These are phyloP conservation scores for Hypoxylon fragiforme DNA, from an alignment of 495 filamentous ascomycete species.

Conservation along the genomic window DNA sequence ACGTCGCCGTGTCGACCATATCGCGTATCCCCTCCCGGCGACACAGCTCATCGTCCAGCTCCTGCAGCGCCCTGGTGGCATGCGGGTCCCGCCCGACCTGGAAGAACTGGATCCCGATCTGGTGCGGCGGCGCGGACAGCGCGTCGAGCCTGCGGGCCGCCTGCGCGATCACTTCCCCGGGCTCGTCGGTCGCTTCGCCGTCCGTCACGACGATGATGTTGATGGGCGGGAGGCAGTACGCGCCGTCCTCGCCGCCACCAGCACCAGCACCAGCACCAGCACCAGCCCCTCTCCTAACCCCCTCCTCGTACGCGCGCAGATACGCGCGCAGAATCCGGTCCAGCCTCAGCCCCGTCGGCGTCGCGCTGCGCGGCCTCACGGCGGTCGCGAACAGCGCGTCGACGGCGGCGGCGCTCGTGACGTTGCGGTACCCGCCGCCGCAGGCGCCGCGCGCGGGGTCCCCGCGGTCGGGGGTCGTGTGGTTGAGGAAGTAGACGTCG, in stretches of 20 bases:
- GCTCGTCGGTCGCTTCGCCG: slow-evolving; percentile 80
- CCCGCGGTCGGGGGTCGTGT: slow-evolving; percentile 35
- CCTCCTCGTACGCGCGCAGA: slow-evolving; percentile 44
- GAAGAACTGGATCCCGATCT: slow-evolving; percentile 96
- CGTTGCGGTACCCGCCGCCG: slow-evolving; percentile 57
- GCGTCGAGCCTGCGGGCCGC: slow-evolving; percentile 72
- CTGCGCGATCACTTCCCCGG: slow-evolving; percentile 69
- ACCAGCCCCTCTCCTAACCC: no score
- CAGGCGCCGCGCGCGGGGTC: slow-evolving; percentile 37
- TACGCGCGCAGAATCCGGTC: slow-evolving; percentile 77
- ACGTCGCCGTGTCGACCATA: slow-evolving; percentile 93
- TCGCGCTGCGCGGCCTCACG: slow-evolving; percentile 67
- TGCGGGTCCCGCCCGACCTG: slow-evolving; percentile 79
- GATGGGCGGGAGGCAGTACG: slow-evolving; percentile 69
- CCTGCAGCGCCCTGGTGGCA: slow-evolving; percentile 66
- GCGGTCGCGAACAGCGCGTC: slow-evolving; percentile 66
- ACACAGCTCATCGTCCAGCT: slow-evolving; percentile 77
- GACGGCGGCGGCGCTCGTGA: slow-evolving; percentile 57
- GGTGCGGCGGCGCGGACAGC: slow-evolving; percentile 74
- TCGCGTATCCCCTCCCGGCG: slow-evolving; percentile 66
- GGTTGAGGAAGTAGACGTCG: slow-evolving; percentile 92
- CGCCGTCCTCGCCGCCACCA: slow-evolving; percentile 44
- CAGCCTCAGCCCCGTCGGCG: slow-evolving; percentile 75
- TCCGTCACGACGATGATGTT: slow-evolving; percentile 97
- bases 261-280: no score